A percentile compares a stretch with the other conserved stretches of the same genome.
Evolutionary conservation across 2,329 filamentous ascomycete species (phyloP).

Genomic region (Thelonectria discophora): DNA sequence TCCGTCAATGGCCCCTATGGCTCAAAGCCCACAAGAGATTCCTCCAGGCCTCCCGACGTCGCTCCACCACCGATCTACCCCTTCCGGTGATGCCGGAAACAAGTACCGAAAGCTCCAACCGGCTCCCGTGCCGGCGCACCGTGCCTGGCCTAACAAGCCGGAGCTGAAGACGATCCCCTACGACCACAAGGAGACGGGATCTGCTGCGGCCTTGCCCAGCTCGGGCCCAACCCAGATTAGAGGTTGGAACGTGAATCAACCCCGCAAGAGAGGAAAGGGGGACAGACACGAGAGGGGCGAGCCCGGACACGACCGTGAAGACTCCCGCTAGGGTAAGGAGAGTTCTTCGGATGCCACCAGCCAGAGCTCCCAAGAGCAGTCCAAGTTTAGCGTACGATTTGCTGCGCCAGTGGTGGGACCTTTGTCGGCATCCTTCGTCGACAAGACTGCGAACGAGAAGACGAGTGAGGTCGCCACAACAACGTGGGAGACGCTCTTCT

Average conservation of each 20-base stretch:
- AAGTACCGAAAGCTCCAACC: slow-evolving; percentile 69
- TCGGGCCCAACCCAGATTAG: slow-evolving; percentile 65
- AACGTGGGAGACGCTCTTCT: background rate
- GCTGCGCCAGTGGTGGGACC: slow-evolving; percentile 35
- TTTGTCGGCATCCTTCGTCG: slow-evolving; percentile 19
- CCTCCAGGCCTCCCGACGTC: slow-evolving; percentile 44
- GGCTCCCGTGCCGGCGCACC: slow-evolving; percentile 63
- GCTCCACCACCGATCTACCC: slow-evolving; percentile 50
- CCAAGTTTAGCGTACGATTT: slow-evolving; percentile 38
- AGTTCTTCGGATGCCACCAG: slow-evolving; percentile 34
- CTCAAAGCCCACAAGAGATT: slow-evolving; percentile 49
- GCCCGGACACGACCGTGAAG: slow-evolving; percentile 48
- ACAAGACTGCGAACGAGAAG: background rate
- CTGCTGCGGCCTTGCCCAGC: slow-evolving; percentile 63
- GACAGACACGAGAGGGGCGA: slow-evolving; percentile 48
- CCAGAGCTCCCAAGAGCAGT: slow-evolving; percentile 25
- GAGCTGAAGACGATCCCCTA: slow-evolving; percentile 69
- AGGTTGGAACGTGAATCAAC: slow-evolving; percentile 62
- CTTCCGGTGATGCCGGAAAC: slow-evolving; percentile 50
- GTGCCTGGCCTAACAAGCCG: slow-evolving; percentile 56
- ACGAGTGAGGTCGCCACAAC: too few relatives aligned
- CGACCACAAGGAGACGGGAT: slow-evolving; percentile 66
- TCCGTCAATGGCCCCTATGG: slow-evolving; percentile 43
- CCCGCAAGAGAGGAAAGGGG: slow-evolving; percentile 48
- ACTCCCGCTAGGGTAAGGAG: slow-evolving; percentile 51